Evolutionary conservation across 345 rosid species (phyloP), one percentile per base, ranked within the genome.

Genomic region (Eutrema heterophyllum): DNA sequence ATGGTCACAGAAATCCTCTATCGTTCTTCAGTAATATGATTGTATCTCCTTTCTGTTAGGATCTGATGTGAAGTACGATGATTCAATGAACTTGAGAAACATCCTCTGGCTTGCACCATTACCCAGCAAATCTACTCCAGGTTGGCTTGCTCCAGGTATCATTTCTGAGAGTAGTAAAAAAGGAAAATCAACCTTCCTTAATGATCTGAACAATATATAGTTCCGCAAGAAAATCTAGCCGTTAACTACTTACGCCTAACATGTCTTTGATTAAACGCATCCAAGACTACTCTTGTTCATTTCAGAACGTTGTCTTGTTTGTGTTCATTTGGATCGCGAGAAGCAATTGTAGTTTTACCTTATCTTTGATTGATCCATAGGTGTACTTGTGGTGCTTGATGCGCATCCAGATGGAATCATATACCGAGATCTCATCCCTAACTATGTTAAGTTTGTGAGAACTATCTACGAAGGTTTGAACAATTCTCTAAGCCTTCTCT

Each of bases 61-160:
- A 59, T 91, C 97, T 48, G 76, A 77, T 6, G 82, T 91, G 44
- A 82, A 68, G 7, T 94, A 86, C 44, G 87, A 85, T 71, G 87
- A 89, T 81, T 80, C 89, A 27, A 89, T 94, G 89, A 94, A 94
- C 79, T 81, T 89, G 81, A 81, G 96, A 59, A 94, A 94, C 81
- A 88, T 94, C 80, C 92, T 91, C 9, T 94, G 97, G 97, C 88
- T 91, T 58, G 97, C 91, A 58, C 98, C 97, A 16, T 81, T 91
- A 78, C 96, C 98, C 0, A 78, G 87, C 83, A 81, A 68, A 53
- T 81, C 84, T 33, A 9, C 73, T 10, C 63, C 81, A 68, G 82
- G 67, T 16, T 94, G 97, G 97, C 43, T 51, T 71, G 84, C 95
- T 14, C 93, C 97, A 69, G 98, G 98, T 91, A 41, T 12, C 63